Base-by-base conservation (phyloP, 129 eudicot species). In the Flaveria bidentis region DNA sequence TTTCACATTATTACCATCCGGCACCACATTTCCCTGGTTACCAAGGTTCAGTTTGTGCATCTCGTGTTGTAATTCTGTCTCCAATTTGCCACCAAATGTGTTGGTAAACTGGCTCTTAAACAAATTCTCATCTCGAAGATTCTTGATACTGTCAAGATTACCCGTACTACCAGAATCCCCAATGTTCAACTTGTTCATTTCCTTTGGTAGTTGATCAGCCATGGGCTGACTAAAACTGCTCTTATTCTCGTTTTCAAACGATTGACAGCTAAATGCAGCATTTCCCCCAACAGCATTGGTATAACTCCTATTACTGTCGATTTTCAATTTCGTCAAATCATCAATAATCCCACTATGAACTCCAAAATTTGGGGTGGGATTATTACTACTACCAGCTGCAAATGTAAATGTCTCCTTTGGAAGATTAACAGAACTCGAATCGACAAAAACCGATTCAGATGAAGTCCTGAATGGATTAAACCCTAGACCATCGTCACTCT, bases 31-130 rank as follows among this genome's bases (percentile, higher is more conserved):
- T 22, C 61, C 72, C 6, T 25, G 11, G 15, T 83, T 85, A 23
- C 76, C 69, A 25, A 90, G 79, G 41, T 90, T 90, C 88, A 92
- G 67, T 66, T 86, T 88, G 75, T 77, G 71, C 88, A 92, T 81
- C 76, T 86, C 88, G 52, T 80, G 67, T 9, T 82, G 88, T 46
- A 91, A 77, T 14, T 83, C 88, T 2, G 26, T 23, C 9, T 72
- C 85, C 76, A 75, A 30, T 75, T 72, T 73, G 36, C 64, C 73
- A 63, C 80, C 83, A 55, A 58, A 74, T 18, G 74, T 33, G 46
- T 44, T 50, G 36, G 73, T 45, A 74, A 76, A 67, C 71, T 42
- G 65, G 51, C 66, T 51, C 12, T 73, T 73, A 15, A 1, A 64
- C 13, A 14, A 18, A 45, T 41, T 72, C 33, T 1, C 18, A 3